Base-by-base conservation (phyloP, 345 rosid genomes). In the Mangifera indica region DNA sequence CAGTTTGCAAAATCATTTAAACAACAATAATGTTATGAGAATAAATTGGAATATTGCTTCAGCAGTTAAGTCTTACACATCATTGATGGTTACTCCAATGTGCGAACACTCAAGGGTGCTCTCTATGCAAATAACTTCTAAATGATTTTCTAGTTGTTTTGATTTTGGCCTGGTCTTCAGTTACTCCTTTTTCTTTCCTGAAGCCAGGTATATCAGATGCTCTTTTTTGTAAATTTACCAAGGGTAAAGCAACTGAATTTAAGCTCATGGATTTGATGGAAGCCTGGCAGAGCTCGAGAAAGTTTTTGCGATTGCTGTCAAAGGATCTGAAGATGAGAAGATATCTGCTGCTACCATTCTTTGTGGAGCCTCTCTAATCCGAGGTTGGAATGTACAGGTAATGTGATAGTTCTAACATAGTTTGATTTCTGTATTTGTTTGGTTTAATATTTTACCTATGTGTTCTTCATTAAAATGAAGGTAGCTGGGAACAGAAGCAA, bases 301-400 rank as follows among this genome's bases (percentile, higher is more conserved):
- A 86, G 65, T 92, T 66, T 95, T 82, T 76, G 97, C 89, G 84
- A 82, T 92, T 61, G 99, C 98, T 72, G 80, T 88, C 83, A 81
- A 81, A 74, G 99, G 99, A 79, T 84, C 91, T 25, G 89, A 84
- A 15, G 93, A 88, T 49, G 97, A 89, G 93, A 95, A 87, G 85
- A 87, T 91, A 74, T 86, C 89, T 72, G 99, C 99, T 70, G 98
- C 97, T 62, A 80, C 89, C 53, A 81, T 92, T 78, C 94, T 95
- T 77, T 95, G 98, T 67, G 98, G 99, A 62, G 98, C 98, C 42
- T 95, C 99, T 79, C 86, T 95, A 60, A 73, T 91, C 24, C 89
- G 93, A 53, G 99, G 99, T 66, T 95, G 99, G 99, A 95, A 91
- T 86, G 72, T 91, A 72, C 99, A 95, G 97, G 99, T 91, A 73